Conservation (phyloP, 768 basidiomycete genomes). For the Mycena vitilis region DNA sequence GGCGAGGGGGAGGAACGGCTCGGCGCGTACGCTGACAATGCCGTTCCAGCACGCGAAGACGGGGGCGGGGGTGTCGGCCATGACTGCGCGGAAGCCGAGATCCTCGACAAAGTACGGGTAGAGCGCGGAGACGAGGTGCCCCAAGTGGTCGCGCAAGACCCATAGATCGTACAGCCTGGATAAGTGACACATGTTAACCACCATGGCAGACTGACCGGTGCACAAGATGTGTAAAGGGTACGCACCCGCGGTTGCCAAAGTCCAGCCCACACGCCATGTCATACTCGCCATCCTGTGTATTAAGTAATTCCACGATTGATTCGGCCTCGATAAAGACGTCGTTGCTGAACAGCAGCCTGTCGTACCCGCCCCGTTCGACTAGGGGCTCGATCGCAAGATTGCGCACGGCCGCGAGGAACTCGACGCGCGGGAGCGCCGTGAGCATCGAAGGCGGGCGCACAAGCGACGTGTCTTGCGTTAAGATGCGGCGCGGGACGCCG, state of each 20-base stretch:
- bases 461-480: background rate
- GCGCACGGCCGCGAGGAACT: conserved; percentile 1
- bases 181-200: too few species aligned
- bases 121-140: conserved; percentile 40
- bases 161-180: conserved; percentile 50
- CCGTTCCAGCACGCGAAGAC: conserved; percentile 61
- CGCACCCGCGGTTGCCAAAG: conserved; percentile 47
- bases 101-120: conserved; percentile 57
- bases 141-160: conserved; percentile 49
- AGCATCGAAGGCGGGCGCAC: background rate
- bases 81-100: conserved; percentile 46
- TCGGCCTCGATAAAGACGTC: conserved; percentile 56
- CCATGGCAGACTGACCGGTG: too few species aligned
- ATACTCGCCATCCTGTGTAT: conserved; percentile 51
- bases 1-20: conserved; percentile 52
- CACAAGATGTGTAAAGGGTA: too few species aligned
- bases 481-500: background rate
- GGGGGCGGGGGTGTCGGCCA: conserved; percentile 50
- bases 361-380: conserved; percentile 47
- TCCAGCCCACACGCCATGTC: conserved; percentile 60
- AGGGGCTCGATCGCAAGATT: conserved; percentile 51
- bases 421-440: background rate
- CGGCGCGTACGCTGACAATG: conserved; percentile 51
- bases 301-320: conserved; percentile 52
- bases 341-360: conserved; percentile 56